These are phyloP conservation scores for Cadophora malorum DNA, from an alignment of 2,329 filamentous ascomycete genomes.

Conservation along the genomic window DNA sequence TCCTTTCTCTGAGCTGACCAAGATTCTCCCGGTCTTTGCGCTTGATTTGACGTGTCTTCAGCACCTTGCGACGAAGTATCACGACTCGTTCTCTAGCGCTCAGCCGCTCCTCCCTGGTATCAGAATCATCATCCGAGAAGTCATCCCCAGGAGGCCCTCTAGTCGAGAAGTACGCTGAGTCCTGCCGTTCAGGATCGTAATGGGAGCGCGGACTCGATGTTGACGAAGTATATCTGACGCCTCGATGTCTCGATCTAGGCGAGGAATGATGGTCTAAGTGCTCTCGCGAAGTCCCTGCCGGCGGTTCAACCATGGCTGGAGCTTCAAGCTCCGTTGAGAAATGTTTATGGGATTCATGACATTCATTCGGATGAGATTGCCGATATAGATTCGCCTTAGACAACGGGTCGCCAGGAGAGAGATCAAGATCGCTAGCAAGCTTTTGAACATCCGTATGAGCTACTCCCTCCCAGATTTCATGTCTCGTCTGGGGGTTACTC, in stretches of 20 bases:
- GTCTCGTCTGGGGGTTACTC: not conserved
- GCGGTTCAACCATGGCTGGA: slow-evolving; percentile 26
- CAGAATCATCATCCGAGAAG: slow-evolving; percentile 20
- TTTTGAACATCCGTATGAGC: not conserved
- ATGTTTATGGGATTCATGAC: slow-evolving; percentile 18
- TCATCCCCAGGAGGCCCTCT: slow-evolving; percentile 21
- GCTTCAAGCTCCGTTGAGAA: slow-evolving; percentile 6
- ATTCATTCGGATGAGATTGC: slow-evolving; percentile 18
- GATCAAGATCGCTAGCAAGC: not conserved
- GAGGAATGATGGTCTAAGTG: not conserved
- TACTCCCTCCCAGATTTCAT: not conserved
- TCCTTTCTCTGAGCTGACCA: slow-evolving; percentile 25
- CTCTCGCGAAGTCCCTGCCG: slow-evolving; percentile 17
- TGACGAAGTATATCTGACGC: slow-evolving; percentile 17
- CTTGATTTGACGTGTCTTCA: slow-evolving; percentile 29
- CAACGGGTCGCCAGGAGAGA: not conserved
- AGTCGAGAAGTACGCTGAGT: slow-evolving; percentile 32
- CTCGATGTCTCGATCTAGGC: slow-evolving; percentile 13
- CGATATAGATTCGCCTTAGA: slow-evolving; percentile 2
- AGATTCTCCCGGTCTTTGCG: slow-evolving; percentile 28
- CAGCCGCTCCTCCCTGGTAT: slow-evolving; percentile 29
- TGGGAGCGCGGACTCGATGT: slow-evolving; percentile 1
- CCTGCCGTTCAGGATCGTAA: slow-evolving; percentile 26
- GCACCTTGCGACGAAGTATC: slow-evolving; percentile 32
- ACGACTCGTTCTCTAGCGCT: slow-evolving; percentile 34